Evolutionary conservation across 495 filamentous ascomycete species (phyloP).

Genomic region (Opeltia flavorubescens): DNA sequence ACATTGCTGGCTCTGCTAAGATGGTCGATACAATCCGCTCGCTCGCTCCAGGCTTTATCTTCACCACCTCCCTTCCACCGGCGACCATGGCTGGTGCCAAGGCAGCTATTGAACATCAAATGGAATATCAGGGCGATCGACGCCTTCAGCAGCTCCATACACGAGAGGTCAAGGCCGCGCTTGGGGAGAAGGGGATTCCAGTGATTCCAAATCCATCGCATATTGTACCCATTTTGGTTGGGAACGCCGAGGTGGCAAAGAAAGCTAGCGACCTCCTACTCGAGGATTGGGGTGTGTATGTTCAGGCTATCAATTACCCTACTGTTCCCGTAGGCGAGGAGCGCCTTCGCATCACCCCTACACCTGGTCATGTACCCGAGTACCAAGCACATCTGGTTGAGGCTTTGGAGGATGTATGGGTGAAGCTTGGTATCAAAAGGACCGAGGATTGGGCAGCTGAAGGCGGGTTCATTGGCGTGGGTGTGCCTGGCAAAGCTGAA

Average conservation of each 20-base stretch:
- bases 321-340: conserved; percentile 95
- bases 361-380: conserved; percentile 73
- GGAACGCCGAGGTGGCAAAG: conserved; percentile 87
- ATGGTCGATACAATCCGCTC: conserved; percentile 94
- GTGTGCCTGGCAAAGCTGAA: conserved; percentile 44
- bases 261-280: conserved; percentile 78
- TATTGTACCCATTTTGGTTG: conserved; percentile 88
- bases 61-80: conserved; percentile 91
- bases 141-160: conserved; percentile 91
- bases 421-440: conserved; percentile 73
- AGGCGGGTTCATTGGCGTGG: conserved; percentile 89
- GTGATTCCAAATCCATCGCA: conserved; percentile 96
- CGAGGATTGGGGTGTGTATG: conserved; percentile 81
- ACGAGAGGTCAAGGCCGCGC: conserved; percentile 68
- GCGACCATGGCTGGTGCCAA: conserved; percentile 93
- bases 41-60: conserved; percentile 94
- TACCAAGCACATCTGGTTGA: conserved; percentile 74
- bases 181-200: conserved; percentile 72
- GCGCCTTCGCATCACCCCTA: conserved; percentile 87
- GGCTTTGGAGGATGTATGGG: conserved; percentile 79
- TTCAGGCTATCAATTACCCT: conserved; percentile 97
- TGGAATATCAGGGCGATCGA: conserved; percentile 64
- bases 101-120: conserved; percentile 86
- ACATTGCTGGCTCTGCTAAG: conserved; percentile 80
- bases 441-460: conserved; percentile 80